Evolutionary conservation across 345 rosid species (phyloP).

Genomic region (Pistacia integerrima): DNA sequence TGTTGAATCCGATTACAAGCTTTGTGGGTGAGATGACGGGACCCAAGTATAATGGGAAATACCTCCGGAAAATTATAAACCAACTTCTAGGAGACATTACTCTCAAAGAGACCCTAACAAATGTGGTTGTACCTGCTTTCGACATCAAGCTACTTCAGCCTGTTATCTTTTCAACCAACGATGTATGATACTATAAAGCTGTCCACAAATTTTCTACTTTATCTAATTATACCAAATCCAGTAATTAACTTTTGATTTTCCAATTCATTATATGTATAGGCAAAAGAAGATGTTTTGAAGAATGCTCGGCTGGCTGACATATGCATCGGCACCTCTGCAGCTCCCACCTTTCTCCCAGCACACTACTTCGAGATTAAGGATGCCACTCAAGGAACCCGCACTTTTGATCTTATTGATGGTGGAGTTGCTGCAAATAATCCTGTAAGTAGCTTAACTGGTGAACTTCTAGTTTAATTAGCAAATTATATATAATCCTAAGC

Average conservation of each 20-base stretch:
- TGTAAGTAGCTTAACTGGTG: conserved; percentile 9
- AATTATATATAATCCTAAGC: not conserved
- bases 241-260: too few relatives aligned
- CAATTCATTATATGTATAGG: conserved; percentile 16
- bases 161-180: conserved; percentile 18
- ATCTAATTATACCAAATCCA: too few relatives aligned
- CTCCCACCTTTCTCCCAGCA: conserved; percentile 28
- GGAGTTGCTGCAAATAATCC: conserved; percentile 37
- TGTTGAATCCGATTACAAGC: not conserved
- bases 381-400: not conserved
- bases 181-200: conserved; percentile 9
- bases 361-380: conserved; percentile 24
- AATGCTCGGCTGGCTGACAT: conserved; percentile 30
- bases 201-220: too few relatives aligned
- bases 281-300: conserved; percentile 23
- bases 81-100: not conserved
- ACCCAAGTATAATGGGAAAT: conserved; percentile 1
- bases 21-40: not conserved
- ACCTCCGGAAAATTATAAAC: not conserved
- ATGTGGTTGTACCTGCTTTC: conserved; percentile 21
- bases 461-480: too few relatives aligned
- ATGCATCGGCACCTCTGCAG: conserved; percentile 31
- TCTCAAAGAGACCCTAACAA: not conserved
- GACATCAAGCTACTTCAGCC: conserved; percentile 30
- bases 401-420: conserved; percentile 35